A percentile compares a stretch with the other conserved stretches of the same genome.
These are phyloP conservation scores for Thecaphora frezii DNA, from an alignment of 1,284 basidiomycete species.

Conservation along the genomic window DNA sequence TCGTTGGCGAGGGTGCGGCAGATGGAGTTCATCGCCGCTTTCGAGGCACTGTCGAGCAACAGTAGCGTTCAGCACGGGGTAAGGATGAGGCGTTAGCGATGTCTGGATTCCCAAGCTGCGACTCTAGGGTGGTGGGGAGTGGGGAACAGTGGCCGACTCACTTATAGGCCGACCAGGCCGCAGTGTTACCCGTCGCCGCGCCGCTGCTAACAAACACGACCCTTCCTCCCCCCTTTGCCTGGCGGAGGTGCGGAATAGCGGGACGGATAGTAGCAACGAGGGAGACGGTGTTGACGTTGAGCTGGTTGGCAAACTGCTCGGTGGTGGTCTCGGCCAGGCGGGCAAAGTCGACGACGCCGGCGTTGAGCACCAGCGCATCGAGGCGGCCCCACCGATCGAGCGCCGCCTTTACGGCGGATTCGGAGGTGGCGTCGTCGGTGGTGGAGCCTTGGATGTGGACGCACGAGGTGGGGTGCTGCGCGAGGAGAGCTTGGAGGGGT, in stretches of 20 bases:
- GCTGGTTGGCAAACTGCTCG: conserved; percentile 63
- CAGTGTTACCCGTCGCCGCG: conserved; percentile 69
- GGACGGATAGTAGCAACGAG: conserved; percentile 70
- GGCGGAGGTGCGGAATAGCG: conserved; percentile 70
- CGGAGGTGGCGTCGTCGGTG: conserved; percentile 64
- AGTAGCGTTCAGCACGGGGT: no score
- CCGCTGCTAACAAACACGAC: conserved; percentile 81
- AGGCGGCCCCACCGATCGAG: conserved; percentile 68
- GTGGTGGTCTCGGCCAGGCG: conserved; percentile 62
- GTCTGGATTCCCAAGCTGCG: no score
- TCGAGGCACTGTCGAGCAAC: conserved; percentile 36
- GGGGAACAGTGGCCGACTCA: neutral
- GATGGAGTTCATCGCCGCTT: conserved; percentile 80
- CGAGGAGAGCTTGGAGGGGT: conserved; percentile 67
- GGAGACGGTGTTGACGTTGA: conserved; percentile 81
- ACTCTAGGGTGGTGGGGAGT: no score
- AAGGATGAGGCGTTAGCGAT: no score
- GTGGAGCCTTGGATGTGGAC: conserved; percentile 69
- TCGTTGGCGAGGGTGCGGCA: conserved; percentile 77
- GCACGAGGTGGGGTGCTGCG: conserved; percentile 39
- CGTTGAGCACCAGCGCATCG: conserved; percentile 77
- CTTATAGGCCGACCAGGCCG: conserved; percentile 78
- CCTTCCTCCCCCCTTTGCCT: conserved; percentile 62
- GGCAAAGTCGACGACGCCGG: conserved; percentile 66
- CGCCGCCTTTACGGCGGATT: conserved; percentile 67